Percentiles rank a stretch among this genome's conserved stretches.
These are phyloP conservation scores for Amborella trichopoda DNA, from an alignment of 164 flowering plant species.

Conservation along the genomic window DNA sequence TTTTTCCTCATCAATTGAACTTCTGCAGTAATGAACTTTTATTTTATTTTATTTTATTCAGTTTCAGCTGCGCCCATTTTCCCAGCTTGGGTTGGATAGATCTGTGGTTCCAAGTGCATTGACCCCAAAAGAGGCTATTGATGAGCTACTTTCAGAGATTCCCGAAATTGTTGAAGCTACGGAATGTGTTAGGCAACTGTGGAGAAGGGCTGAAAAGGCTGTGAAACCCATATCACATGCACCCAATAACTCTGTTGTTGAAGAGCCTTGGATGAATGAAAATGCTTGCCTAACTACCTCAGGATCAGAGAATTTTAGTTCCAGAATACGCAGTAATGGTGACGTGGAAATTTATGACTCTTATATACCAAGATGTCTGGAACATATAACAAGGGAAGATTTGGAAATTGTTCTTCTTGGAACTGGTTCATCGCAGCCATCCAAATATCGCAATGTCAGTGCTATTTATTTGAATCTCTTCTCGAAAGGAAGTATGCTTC, in stretches of 20 bases:
- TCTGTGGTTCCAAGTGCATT: conserved; percentile 37
- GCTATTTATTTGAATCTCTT: conserved; percentile 81
- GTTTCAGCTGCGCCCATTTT: conserved; percentile 85
- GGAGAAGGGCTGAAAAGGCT: conserved; percentile 20
- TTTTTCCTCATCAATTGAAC: not conserved
- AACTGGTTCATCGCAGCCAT: conserved; percentile 97
- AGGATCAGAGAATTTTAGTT: not conserved
- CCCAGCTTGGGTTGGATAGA: conserved; percentile 76
- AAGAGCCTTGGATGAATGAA: conserved; percentile 62
- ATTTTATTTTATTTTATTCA: conserved; percentile 15
- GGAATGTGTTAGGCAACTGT: conserved; percentile 33
- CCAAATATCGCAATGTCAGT: conserved; percentile 92
- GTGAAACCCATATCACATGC: conserved; percentile 1
- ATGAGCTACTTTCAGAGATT: conserved; percentile 54
- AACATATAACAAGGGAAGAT: conserved; percentile 72
- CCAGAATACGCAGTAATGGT: not conserved
- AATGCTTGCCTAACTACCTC: too few relatives aligned
- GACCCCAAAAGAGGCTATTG: conserved; percentile 26
- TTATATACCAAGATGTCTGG: conserved; percentile 61
- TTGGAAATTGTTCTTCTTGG: conserved; percentile 93
- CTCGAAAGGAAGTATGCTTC: conserved; percentile 73
- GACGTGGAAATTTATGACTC: conserved; percentile 4
- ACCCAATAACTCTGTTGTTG: conserved; percentile 22
- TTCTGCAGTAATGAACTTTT: too few relatives aligned
- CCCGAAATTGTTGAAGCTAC: conserved; percentile 71